Base-by-base conservation (phyloP, 257 asterid species). In the Capsicum baccatum region DNA sequence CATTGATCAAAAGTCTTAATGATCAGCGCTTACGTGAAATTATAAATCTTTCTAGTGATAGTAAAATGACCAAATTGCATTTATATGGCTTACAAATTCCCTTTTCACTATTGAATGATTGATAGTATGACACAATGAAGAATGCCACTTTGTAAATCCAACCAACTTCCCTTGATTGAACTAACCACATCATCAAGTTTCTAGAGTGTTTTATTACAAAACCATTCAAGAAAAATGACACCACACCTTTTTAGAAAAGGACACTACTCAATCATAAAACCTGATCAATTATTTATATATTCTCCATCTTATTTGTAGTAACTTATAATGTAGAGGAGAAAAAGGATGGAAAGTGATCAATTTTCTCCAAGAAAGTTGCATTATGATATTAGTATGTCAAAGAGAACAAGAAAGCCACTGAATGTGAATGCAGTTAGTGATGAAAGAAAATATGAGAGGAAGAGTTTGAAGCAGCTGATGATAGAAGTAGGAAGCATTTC, bases 391-490 rank as follows among this genome's bases (percentile, higher is more conserved):
- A 80, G 66, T 15, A 80, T 57, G 83, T 80, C 70, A 56, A 80
- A 57, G 33, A 15, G 83, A 58, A 80, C 83, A 33, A 56, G 83
- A 57, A 80, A 58, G 54, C n/a, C 83, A 80, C 16, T 50, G 80
- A 73, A 73, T 44, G 33, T 42, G 37, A 73, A 3, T n/a, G 35
- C 44, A 74, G n/a, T 44, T 15, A 42, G 15, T 16, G 35, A 79
- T 37, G 66, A 79, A 17, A 55, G 68, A 16, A 55, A 79, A 37
- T 17, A 39, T 35, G 47, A 59, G 26, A 80, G 62, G 71, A 80
- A 80, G 71, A 80, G 83, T 59, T 80, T 80, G 83, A 58, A 80
- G 55, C 39, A 80, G n/a, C 71, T 80, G 55, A 58, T 79, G 64
- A 80, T 80, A 33, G 83, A 80, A 80, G 67, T 14, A 56, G 21